Base-by-base conservation (phyloP, 208 protist genomes). In the Trypanosoma platydactyli region DNA sequence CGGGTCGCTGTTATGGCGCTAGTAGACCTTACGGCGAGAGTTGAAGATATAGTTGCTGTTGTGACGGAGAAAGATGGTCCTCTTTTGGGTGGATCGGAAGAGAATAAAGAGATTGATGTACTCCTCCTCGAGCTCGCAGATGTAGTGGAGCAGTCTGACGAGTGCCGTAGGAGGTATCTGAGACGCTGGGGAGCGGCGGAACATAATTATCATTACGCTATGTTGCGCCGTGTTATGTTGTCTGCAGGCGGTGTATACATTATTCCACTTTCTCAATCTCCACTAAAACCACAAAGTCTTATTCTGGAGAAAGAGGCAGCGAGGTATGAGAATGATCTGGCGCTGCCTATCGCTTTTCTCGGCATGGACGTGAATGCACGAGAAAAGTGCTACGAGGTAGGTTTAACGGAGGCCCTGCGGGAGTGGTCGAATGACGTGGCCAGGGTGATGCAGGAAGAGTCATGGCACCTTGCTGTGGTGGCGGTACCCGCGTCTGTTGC, bases 401-500 rank as follows among this genome's bases (percentile, higher is more conserved):
- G 20, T 38, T 0, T 53, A 3, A 71, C 64, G 18, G 40, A 50
- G 18, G 74, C 64, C 3, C 42, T 80, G 52, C 42, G 75, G 40
- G 9, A n/a, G 3, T 63, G 62, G 48, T 1, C 55, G 42, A 24
- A 53, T 42, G 24, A 29, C 16, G 51, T 75, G 45, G 67, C 46
- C 22, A 5, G 29, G 6, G 24, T 50, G 6, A 70, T 84, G 50
- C 76, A 71, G 38, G 41, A 56, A 7, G 68, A 67, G 3, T 69
- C 68, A 1, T 73, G 64, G 52, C 80, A 86, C 53, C 41, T 55
- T 9, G 22, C 58, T 3, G 73, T 77, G 13, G 79, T 68, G 0
- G 74, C 77, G 9, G 75, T 90, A 16, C 79, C 84, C 5, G 68
- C 65, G 5, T 44, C 74, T 6, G 67, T 90, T 6, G 84, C 75